phyloP scores from a whole-genome alignment of 257 asterid genomes.

The Solanum gracilifrons region DNA sequence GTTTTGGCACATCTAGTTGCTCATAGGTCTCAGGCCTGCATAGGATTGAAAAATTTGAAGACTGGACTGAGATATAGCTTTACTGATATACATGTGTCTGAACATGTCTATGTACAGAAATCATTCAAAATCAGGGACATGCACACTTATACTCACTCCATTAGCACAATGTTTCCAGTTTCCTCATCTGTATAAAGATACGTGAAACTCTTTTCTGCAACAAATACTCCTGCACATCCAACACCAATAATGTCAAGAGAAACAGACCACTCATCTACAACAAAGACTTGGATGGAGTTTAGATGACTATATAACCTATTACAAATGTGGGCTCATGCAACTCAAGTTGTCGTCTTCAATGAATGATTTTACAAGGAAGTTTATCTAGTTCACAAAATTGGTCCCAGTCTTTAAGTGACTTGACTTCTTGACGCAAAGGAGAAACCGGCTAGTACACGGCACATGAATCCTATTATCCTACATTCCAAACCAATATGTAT shows the following conservation, averaged over 20 bases:
- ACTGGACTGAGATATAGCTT: neutral
- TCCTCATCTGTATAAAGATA: constrained; percentile 90
- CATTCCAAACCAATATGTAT: neutral
- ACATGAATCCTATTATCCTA: neutral
- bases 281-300: neutral
- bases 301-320: neutral
- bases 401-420: neutral
- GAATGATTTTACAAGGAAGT: neutral
- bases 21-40: constrained; percentile 58
- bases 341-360: neutral
- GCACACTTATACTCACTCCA: constrained; percentile 63
- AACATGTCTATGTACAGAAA: neutral
- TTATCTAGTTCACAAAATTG: neutral
- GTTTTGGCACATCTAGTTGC: constrained; percentile 76
- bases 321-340: neutral
- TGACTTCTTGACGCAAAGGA: neutral
- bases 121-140: neutral
- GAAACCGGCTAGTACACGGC: neutral
- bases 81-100: neutral
- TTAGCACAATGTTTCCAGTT: constrained; percentile 59
- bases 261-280: neutral
- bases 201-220: constrained; percentile 48
- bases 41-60: constrained; percentile 8
- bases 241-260: neutral
- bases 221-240: constrained; percentile 59